phyloP scores from a whole-genome alignment of 1,139 yeast species.

The Suhomyces bribrorum region DNA sequence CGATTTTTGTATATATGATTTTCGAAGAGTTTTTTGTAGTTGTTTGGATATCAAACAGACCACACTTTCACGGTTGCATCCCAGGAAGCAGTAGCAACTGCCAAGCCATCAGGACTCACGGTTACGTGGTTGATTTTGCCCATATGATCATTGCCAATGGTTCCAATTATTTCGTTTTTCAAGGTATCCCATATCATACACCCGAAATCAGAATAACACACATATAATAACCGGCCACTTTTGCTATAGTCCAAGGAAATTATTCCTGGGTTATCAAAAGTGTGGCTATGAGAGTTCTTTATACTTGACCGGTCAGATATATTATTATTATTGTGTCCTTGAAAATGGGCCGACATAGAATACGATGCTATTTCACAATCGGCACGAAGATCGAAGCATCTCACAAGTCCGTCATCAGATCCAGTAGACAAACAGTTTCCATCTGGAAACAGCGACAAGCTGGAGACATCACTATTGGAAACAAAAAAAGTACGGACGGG shows the following conservation, averaged over 20 bases:
- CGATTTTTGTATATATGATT: too few species aligned
- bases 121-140: constrained; percentile 64
- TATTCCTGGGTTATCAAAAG: constrained; percentile 61
- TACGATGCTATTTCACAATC: constrained; percentile 69
- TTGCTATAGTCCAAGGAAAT: constrained; percentile 70
- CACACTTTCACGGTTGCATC: constrained; percentile 68
- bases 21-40: too few species aligned
- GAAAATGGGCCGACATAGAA: constrained; percentile 30
- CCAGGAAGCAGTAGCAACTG: constrained; percentile 71
- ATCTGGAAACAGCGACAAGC: constrained; percentile 68
- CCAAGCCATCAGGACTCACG: constrained; percentile 74
- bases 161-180: constrained; percentile 64
- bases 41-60: constrained; percentile 51
- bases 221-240: constrained; percentile 74
- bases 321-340: constrained; percentile 8
- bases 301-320: constrained; percentile 17
- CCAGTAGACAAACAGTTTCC: constrained; percentile 71
- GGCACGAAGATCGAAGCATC: constrained; percentile 73
- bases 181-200: constrained; percentile 80
- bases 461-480: constrained; percentile 66
- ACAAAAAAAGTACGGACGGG: constrained; percentile 64
- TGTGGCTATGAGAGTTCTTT: constrained; percentile 9
- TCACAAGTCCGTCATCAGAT: constrained; percentile 75
- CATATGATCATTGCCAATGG: constrained; percentile 54
- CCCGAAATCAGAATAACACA: constrained; percentile 75